phyloP scores from a whole-genome alignment of 2,329 filamentous ascomycete species.

The Neopestalotiopsis sp. region DNA sequence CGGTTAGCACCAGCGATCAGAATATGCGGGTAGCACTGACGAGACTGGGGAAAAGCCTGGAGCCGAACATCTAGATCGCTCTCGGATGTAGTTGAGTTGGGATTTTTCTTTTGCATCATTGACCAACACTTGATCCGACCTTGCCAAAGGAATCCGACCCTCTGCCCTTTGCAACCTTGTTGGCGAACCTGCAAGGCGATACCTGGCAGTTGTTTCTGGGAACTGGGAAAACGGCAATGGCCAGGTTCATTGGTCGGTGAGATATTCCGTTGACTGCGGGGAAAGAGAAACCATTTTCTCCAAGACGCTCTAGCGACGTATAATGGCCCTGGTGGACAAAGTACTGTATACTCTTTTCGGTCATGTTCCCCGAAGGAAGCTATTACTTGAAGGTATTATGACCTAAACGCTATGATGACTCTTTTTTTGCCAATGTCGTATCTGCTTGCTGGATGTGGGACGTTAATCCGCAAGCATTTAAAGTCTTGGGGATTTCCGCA shows the following conservation, averaged over 20 bases:
- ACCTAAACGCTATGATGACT: neutral
- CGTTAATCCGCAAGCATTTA: constrained; percentile 1
- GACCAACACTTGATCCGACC: neutral
- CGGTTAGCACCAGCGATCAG: constrained; percentile 1
- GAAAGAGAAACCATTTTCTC: neutral
- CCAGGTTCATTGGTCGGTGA: neutral
- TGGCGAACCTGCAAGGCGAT: neutral
- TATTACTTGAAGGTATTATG: constrained; percentile 11
- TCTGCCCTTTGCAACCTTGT: neutral
- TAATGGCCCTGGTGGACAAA: neutral
- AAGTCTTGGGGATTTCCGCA: neutral
- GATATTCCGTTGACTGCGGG: neutral
- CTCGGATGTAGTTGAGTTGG: neutral
- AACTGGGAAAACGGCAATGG: neutral
- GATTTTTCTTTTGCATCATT: neutral
- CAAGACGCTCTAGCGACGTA: neutral
- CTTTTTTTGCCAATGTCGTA: neutral
- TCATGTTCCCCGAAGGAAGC: constrained; percentile 11
- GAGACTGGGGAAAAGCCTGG: neutral
- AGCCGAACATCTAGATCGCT: neutral
- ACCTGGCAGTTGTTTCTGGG: neutral
- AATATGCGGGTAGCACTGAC: neutral
- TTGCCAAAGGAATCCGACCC: neutral
- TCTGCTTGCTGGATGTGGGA: neutral
- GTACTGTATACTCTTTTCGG: constrained; percentile 14